Evolutionary conservation across 2,329 filamentous ascomycete genomes (phyloP).

Genomic region (Alternaria sp.): DNA sequence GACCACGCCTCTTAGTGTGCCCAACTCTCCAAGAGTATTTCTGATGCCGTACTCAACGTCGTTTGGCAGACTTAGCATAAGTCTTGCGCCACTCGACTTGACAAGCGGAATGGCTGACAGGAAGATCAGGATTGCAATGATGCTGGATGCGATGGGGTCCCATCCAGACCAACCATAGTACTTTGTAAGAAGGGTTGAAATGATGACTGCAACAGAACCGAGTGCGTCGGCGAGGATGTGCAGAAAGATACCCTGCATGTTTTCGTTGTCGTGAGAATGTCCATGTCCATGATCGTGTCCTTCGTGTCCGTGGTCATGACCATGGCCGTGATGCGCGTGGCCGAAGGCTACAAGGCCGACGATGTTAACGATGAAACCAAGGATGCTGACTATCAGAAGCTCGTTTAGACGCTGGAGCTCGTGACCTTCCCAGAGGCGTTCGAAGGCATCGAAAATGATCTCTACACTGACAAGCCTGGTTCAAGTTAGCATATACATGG

Average conservation of each 20-base stretch:
- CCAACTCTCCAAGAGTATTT: conserved; percentile 84
- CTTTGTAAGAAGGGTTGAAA: conserved; percentile 87
- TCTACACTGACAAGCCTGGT: conserved; percentile 87
- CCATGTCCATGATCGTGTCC: conserved; percentile 43
- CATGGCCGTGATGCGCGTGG: conserved; percentile 66
- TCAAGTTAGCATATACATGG: conserved; percentile 18
- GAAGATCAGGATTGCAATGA: conserved; percentile 93
- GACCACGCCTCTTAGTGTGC: conserved; percentile 82
- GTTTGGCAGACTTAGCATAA: conserved; percentile 85
- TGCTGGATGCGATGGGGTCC: conserved; percentile 91
- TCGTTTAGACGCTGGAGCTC: conserved; percentile 86
- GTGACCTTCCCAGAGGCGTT: conserved; percentile 83
- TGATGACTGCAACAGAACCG: conserved; percentile 92
- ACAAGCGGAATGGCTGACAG: conserved; percentile 91
- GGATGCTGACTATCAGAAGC: conserved; percentile 84
- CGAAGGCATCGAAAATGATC: conserved; percentile 93
- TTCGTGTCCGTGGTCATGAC: conserved; percentile 53
- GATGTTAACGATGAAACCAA: conserved; percentile 89
- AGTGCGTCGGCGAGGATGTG: conserved; percentile 95
- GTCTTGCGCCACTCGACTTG: conserved; percentile 79
- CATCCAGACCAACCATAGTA: conserved; percentile 91
- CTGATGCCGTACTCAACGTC: conserved; percentile 88
- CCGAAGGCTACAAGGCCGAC: conserved; percentile 89
- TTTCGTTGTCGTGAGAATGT: conserved; percentile 83
- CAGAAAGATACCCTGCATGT: conserved; percentile 97